phyloP scores from a whole-genome alignment of 371 early-diverging fungal species.

The Umbelopsis sp. region DNA sequence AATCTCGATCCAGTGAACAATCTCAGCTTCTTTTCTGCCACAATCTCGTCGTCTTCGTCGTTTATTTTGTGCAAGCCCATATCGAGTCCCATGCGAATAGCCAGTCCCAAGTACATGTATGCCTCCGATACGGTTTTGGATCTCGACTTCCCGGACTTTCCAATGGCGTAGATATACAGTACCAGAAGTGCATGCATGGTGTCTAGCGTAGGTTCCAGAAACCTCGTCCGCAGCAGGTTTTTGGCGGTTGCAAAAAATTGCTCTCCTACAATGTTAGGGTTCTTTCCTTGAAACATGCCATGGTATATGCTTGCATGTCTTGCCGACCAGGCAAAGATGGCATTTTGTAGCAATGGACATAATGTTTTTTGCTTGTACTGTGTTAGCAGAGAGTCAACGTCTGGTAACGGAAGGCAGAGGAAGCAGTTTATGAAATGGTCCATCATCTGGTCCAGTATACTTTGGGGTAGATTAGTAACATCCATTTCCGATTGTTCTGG shows the following conservation, averaged over 20 bases:
- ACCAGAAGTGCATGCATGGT: conserved; percentile 49
- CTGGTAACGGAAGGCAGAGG: conserved; percentile 33
- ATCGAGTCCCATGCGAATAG: conserved; percentile 51
- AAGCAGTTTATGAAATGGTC: conserved; percentile 31
- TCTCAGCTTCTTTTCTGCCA: conserved; percentile 34
- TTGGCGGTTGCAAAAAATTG: conserved; percentile 44
- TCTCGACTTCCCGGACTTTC: conserved; percentile 32
- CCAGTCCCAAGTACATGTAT: conserved; percentile 49
- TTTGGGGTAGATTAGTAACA: conserved; percentile 19
- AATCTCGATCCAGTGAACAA: conserved; percentile 46
- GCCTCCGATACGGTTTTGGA: conserved; percentile 46
- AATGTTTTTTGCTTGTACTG: conserved; percentile 27
- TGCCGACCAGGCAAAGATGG: conserved; percentile 51
- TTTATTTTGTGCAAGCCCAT: conserved; percentile 35
- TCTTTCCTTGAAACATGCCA: conserved; percentile 41
- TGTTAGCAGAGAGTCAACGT: conserved; percentile 22
- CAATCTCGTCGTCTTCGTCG: conserved; percentile 25
- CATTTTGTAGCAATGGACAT: conserved; percentile 41
- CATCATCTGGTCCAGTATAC: conserved; percentile 28
- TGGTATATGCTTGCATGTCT: conserved; percentile 55
- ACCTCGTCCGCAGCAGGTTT: conserved; percentile 34
- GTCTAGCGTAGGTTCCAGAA: conserved; percentile 37
- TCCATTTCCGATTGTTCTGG: conserved; percentile 7
- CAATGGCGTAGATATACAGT: conserved; percentile 56
- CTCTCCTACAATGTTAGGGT: conserved; percentile 50